Evolutionary conservation across 208 protist species (phyloP).

Genomic region (Borovskyia barvae): DNA sequence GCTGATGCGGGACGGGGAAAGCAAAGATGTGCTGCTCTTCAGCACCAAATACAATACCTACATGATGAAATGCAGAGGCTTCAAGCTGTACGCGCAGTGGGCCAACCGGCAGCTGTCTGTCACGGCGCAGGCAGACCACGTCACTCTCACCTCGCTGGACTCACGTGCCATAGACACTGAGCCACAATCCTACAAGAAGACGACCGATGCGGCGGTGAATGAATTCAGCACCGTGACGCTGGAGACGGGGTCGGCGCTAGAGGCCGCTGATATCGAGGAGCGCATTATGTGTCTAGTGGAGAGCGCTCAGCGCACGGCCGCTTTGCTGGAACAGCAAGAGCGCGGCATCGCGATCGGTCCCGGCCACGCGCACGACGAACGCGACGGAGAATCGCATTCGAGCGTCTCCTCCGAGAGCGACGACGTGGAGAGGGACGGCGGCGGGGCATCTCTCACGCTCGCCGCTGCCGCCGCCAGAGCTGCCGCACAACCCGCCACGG

Average conservation of each 20-base stretch:
- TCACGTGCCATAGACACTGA: conserved; percentile 11
- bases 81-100: conserved; percentile 77
- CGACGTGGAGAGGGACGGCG: conserved; percentile 19
- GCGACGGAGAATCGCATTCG: conserved; percentile 30
- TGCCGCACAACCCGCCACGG: conserved; percentile 12
- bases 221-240: conserved; percentile 59
- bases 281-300: conserved; percentile 43
- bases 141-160: conserved; percentile 24
- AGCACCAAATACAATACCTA: conserved; percentile 78
- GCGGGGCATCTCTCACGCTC: not conserved
- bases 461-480: conserved; percentile 16
- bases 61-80: conserved; percentile 73
- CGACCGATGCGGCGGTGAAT: conserved; percentile 18
- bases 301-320: conserved; percentile 48
- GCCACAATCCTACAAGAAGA: conserved; percentile 25
- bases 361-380: conserved; percentile 3
- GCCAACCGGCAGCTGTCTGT: conserved; percentile 61
- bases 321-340: conserved; percentile 50
- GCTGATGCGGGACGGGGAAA: conserved; percentile 42
- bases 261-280: conserved; percentile 37
- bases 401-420: conserved; percentile 31
- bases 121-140: conserved; percentile 13
- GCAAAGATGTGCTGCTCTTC: conserved; percentile 65
- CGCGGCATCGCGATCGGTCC: conserved; percentile 19
- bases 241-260: conserved; percentile 30